Percentiles rank a stretch among this genome's conserved stretches.
Evolutionary conservation across 208 protist genomes (phyloP).

Genomic region (Phytomonas sp.): DNA sequence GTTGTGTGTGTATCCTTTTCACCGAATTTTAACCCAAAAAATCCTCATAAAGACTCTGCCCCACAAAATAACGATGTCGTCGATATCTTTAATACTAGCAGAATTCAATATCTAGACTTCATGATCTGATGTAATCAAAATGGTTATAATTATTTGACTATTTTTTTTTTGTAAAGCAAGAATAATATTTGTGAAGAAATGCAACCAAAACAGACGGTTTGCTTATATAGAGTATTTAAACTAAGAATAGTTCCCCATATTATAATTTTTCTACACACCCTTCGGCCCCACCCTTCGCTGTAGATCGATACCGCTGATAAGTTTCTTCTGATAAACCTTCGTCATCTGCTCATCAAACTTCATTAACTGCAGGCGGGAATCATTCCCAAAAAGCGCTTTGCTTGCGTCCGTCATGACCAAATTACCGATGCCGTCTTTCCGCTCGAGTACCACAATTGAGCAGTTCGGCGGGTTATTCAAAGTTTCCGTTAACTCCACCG

Average conservation of each 20-base stretch:
- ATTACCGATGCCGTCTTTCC: constrained; percentile 37
- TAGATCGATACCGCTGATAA: constrained; percentile 43
- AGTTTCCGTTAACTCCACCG: constrained; percentile 80
- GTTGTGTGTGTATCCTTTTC: no score
- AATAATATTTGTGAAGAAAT: no score
- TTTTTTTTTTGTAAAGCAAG: no score
- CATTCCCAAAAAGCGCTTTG: constrained; percentile 77
- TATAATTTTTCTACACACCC: constrained; percentile 34
- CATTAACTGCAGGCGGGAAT: constrained; percentile 78
- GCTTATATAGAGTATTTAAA: no score
- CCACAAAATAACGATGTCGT: no score
- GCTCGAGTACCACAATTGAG: constrained; percentile 72
- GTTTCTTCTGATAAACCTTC: constrained; percentile 49
- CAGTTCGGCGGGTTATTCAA: constrained; percentile 89
- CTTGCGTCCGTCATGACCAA: constrained; percentile 78
- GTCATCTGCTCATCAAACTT: constrained; percentile 62
- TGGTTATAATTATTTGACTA: no score
- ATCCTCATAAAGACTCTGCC: no score
- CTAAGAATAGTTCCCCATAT: not conserved
- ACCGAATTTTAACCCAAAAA: no score
- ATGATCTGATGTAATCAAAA: no score
- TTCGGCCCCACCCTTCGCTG: constrained; percentile 14
- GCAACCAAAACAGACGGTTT: no score
- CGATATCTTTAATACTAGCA: no score
- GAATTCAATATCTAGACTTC: no score